A percentile compares a stretch with the other conserved stretches of the same genome.
These are phyloP conservation scores for Stagonosporopsis chrysanthemi DNA, from an alignment of 2,329 filamentous ascomycete genomes.

Conservation along the genomic window DNA sequence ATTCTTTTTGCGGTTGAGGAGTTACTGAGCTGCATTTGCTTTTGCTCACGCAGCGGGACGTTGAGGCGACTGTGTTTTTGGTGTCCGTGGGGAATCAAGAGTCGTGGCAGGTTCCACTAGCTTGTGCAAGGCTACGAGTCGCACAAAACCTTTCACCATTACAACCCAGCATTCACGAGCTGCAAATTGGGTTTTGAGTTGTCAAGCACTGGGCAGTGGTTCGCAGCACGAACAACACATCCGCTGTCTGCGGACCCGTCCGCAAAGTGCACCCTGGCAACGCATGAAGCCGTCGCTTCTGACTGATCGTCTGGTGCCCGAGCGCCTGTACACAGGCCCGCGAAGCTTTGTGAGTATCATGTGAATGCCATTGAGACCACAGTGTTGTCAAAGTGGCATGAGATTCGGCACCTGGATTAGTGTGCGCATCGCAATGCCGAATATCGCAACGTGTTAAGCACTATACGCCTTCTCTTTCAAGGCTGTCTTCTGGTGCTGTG, in stretches of 20 bases:
- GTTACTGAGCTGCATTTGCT: background rate
- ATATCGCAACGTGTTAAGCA: slow-evolving; percentile 16
- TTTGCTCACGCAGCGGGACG: background rate
- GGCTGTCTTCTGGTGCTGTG: slow-evolving; percentile 13
- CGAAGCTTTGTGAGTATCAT: slow-evolving; percentile 18
- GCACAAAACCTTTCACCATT: background rate
- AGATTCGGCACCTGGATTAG: slow-evolving; percentile 7
- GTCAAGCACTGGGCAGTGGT: slow-evolving; percentile 21
- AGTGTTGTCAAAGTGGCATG: background rate
- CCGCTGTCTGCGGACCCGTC: slow-evolving; percentile 21
- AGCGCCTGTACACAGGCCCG: slow-evolving; percentile 15
- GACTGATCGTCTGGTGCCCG: slow-evolving; percentile 13
- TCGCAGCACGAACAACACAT: slow-evolving; percentile 18
- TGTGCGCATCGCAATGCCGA: slow-evolving; percentile 4
- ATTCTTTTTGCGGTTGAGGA: background rate
- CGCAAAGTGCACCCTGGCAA: slow-evolving; percentile 29
- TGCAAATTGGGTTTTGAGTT: background rate
- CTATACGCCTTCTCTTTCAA: slow-evolving; percentile 21
- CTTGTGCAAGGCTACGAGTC: background rate
- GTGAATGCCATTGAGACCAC: slow-evolving; percentile 1
- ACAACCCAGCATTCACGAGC: background rate
- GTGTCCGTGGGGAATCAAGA: background rate
- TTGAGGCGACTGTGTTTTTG: background rate
- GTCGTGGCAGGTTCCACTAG: background rate
- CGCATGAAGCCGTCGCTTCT: slow-evolving; percentile 24